phyloP scores from a whole-genome alignment of 495 filamentous ascomycete genomes.

The Hamigera avellanea region DNA sequence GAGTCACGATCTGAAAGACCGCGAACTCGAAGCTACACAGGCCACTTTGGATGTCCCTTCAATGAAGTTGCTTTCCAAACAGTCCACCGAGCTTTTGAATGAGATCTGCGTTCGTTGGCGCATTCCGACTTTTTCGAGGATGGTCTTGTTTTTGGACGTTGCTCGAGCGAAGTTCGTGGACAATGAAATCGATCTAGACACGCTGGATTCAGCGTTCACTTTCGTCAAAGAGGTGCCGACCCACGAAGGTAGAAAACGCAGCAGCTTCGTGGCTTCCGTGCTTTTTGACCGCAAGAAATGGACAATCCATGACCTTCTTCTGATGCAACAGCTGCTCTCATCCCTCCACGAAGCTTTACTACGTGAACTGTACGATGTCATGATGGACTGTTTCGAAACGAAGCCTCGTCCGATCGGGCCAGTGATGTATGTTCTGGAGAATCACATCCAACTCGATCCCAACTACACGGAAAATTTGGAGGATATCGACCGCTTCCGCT shows the following conservation, averaged over 20 bases:
- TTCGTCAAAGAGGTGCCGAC: conserved; percentile 60
- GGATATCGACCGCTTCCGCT: conserved; percentile 55
- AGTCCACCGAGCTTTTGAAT: conserved; percentile 70
- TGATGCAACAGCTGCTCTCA: conserved; percentile 63
- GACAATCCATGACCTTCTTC: conserved; percentile 67
- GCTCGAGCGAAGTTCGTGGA: conserved; percentile 75
- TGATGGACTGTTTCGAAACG: conserved; percentile 80
- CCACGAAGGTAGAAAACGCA: conserved; percentile 41
- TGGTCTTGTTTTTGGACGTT: conserved; percentile 78
- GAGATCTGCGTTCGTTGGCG: conserved; percentile 86
- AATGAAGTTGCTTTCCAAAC: conserved; percentile 62
- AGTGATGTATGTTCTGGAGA: conserved; percentile 71
- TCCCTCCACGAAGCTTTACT: conserved; percentile 72
- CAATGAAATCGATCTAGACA: conserved; percentile 68
- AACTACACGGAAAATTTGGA: conserved; percentile 57
- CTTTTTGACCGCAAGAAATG: conserved; percentile 54
- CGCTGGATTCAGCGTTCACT: conserved; percentile 71
- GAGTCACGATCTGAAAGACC: conserved; percentile 52
- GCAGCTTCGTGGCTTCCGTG: conserved; percentile 30
- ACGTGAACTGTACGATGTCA: conserved; percentile 74
- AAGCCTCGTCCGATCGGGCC: conserved; percentile 70
- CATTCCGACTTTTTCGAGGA: conserved; percentile 69
- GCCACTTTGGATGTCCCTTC: conserved; percentile 40
- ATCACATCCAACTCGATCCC: conserved; percentile 70
- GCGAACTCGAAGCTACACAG: conserved; percentile 39